A percentile compares a stretch with the other conserved stretches of the same genome.
These are phyloP conservation scores for Triticum urartu DNA, from an alignment of 176 grass and related monocot species.

Conservation along the genomic window DNA sequence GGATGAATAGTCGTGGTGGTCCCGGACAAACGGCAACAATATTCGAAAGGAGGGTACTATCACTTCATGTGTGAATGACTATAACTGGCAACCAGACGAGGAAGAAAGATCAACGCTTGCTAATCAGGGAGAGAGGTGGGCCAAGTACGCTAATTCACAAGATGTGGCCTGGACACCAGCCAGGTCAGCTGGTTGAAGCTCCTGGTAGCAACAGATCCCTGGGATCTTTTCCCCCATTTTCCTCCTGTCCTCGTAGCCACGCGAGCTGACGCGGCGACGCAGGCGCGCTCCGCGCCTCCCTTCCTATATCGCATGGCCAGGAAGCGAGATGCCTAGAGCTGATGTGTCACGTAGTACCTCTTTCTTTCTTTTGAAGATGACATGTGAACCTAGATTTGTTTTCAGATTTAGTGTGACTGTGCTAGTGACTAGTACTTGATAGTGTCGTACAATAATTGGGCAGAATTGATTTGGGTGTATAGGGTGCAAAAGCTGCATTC, in stretches of 20 bases:
- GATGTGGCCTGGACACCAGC: not conserved
- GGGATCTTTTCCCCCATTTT: not conserved
- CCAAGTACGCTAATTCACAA: not conserved
- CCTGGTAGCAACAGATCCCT: not conserved
- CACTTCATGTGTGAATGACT: not conserved
- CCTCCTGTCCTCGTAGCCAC: not conserved
- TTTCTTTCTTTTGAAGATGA: not conserved
- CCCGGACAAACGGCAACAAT: not conserved
- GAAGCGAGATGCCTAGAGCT: not conserved
- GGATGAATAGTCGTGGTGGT: not conserved
- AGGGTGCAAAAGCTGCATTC: not conserved
- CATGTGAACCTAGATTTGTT: too few species aligned
- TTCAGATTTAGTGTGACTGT: not conserved
- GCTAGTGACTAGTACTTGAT: not conserved
- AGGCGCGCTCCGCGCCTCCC: not conserved
- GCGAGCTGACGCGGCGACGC: constrained; percentile 9
- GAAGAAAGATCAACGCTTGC: not conserved
- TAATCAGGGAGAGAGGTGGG: not conserved
- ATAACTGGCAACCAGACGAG: not conserved
- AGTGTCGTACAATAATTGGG: not conserved
- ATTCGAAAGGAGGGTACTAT: not conserved
- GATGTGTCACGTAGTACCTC: not conserved
- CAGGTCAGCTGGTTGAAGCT: not conserved
- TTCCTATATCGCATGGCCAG: not conserved
- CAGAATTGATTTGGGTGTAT: not conserved